These are phyloP conservation scores for Pyrenula massariospora DNA, from an alignment of 495 filamentous ascomycete genomes.

Conservation along the genomic window DNA sequence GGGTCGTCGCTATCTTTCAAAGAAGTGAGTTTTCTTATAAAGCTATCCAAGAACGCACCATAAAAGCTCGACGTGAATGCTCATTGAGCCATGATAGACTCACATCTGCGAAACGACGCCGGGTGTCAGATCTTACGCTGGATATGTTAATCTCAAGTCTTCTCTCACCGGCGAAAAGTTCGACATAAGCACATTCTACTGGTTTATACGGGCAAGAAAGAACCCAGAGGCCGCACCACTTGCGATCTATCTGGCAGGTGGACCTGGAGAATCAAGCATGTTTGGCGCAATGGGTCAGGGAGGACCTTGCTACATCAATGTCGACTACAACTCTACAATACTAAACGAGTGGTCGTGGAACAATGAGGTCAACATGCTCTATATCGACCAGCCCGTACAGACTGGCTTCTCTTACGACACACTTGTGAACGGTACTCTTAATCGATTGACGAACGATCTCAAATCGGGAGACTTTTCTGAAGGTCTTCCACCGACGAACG, in stretches of 20 bases:
- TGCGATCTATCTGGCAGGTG: neutral
- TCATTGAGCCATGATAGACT: neutral
- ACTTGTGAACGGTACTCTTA: neutral
- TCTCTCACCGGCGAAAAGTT: neutral
- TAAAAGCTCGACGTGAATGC: neutral
- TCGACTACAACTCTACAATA: constrained; percentile 14
- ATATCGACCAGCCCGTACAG: constrained; percentile 9
- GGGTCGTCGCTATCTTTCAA: neutral
- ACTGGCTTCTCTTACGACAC: constrained; percentile 1
- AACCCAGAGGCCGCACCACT: neutral
- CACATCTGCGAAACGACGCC: neutral
- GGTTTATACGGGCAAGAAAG: neutral
- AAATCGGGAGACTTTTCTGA: neutral
- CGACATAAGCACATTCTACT: neutral
- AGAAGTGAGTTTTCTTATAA: neutral
- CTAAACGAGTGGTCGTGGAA: constrained; percentile 15
- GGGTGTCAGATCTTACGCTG: neutral
- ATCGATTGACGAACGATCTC: neutral
- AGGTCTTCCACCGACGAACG: neutral
- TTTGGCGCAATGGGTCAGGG: constrained; percentile 3
- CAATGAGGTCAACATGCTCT: constrained; percentile 9
- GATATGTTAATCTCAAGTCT: neutral
- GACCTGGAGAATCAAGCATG: neutral
- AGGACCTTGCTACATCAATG: constrained; percentile 12
- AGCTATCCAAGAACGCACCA: neutral